Percentiles rank a stretch among this genome's conserved stretches.
Conservation (phyloP, 371 early-diverging fungal species). For the Zopfochytrium polystomum region DNA sequence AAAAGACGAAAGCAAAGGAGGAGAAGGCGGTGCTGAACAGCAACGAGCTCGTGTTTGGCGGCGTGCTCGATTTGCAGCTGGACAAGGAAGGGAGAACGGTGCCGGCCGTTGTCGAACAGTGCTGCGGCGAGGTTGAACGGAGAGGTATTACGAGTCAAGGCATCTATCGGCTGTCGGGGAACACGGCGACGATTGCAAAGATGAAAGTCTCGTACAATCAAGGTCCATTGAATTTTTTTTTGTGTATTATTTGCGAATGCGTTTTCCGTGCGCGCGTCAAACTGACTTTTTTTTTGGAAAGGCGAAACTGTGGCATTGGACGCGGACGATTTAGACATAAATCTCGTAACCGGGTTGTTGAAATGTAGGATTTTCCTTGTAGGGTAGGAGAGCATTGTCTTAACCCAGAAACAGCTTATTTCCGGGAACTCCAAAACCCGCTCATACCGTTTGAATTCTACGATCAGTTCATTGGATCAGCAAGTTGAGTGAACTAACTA, state of each 20-base stretch:
- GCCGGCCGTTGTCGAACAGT: slow-evolving; percentile 62
- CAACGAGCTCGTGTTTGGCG: slow-evolving; percentile 64
- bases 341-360: slow-evolving; percentile 69
- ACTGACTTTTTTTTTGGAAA: slow-evolving; percentile 6
- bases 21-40: slow-evolving; percentile 12
- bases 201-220: slow-evolving; percentile 59
- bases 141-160: slow-evolving; percentile 67
- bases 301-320: slow-evolving; percentile 40
- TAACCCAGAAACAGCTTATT: slow-evolving; percentile 53
- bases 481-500: slow-evolving; percentile 57
- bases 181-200: slow-evolving; percentile 67
- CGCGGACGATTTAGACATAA: slow-evolving; percentile 61
- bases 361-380: slow-evolving; percentile 47
- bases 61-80: slow-evolving; percentile 46
- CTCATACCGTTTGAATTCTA: slow-evolving; percentile 75
- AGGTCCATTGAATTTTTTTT: slow-evolving; percentile 42
- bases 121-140: slow-evolving; percentile 65
- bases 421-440: slow-evolving; percentile 76
- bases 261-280: background rate
- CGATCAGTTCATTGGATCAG: slow-evolving; percentile 71
- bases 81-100: slow-evolving; percentile 47
- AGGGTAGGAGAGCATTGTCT: background rate
- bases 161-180: slow-evolving; percentile 80
- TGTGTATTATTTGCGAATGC: slow-evolving; percentile 8
- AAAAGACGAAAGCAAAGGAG: slow-evolving; percentile 38